phyloP scores from a whole-genome alignment of 2,329 filamentous ascomycete species.

The Aspergillus udagawae region DNA sequence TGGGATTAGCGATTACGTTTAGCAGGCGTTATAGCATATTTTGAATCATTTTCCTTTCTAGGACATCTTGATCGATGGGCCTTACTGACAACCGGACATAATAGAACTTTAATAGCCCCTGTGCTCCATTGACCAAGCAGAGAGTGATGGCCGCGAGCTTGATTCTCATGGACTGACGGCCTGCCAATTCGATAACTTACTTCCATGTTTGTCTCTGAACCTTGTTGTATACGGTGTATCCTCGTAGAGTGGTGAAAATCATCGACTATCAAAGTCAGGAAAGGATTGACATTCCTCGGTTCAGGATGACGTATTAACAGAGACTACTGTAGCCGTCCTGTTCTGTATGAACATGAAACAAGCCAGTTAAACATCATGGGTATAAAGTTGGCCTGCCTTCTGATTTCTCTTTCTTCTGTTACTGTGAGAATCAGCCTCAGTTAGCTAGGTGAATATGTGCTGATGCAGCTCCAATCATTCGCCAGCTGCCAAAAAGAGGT shows the following conservation, averaged over 20 bases:
- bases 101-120: neutral
- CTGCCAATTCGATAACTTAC: neutral
- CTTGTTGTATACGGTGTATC: neutral
- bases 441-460: no score
- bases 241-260: neutral
- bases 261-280: neutral
- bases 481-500: no score
- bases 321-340: no score
- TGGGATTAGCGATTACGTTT: neutral
- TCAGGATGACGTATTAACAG: neutral
- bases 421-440: neutral
- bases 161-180: no score
- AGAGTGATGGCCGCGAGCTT: neutral
- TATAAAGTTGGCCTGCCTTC: neutral
- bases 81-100: neutral
- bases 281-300: neutral
- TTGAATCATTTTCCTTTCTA: neutral
- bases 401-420: neutral
- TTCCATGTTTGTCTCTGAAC: neutral
- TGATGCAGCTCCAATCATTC: neutral
- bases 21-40: neutral
- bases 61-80: neutral
- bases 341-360: neutral
- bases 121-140: neutral
- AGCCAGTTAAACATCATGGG: neutral